phyloP scores from a whole-genome alignment of 108 stramenopile genomes.

The Conticribra weissflogii region DNA sequence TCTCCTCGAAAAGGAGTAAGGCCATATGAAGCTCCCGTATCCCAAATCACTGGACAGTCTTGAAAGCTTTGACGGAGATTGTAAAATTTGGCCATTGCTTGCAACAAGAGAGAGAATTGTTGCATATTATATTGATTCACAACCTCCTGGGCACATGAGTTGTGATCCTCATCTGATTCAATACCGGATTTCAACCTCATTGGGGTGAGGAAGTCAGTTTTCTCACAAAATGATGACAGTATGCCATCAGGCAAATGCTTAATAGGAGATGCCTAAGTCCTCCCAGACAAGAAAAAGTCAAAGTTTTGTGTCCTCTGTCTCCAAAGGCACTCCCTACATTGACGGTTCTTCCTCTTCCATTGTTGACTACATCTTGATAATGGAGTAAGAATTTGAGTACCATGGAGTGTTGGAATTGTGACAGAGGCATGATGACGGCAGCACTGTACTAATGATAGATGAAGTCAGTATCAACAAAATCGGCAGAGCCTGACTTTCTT shows the following conservation, averaged over 20 bases:
- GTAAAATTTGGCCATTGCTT: background rate
- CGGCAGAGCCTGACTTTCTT: too few relatives aligned
- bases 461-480: too few relatives aligned
- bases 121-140: background rate
- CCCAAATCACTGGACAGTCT: background rate
- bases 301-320: background rate
- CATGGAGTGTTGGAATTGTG: background rate
- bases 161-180: background rate
- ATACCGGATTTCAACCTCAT: background rate
- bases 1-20: conserved; percentile 9
- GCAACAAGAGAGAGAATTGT: background rate
- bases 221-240: background rate
- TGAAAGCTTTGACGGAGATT: background rate
- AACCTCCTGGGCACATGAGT: background rate
- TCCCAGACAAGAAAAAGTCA: background rate
- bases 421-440: background rate
- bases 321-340: background rate
- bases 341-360: background rate
- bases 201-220: background rate
- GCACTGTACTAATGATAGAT: background rate
- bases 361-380: background rate
- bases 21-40: conserved; percentile 14
- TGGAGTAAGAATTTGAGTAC: background rate
- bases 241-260: background rate
- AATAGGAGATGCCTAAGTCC: too few relatives aligned